phyloP scores from a whole-genome alignment of 169 alveolate genomes.

The Amoebophrya sp. region DNA sequence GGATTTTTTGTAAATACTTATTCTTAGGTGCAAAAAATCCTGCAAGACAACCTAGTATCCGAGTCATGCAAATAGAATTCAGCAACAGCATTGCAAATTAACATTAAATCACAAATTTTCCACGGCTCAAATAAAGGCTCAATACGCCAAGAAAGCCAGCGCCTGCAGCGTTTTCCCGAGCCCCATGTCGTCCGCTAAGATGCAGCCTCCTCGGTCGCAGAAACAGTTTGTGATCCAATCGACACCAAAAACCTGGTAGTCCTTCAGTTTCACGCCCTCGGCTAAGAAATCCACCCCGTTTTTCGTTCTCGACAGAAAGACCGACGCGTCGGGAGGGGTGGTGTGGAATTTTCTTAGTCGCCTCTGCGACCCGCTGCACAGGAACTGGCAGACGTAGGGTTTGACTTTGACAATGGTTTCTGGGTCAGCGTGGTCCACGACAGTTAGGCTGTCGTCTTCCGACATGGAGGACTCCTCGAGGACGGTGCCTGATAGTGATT shows the following conservation, averaged over 20 bases:
- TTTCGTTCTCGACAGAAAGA: neutral
- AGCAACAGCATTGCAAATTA: no score
- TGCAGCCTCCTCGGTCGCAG: slow-evolving; percentile 76
- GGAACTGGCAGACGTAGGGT: neutral
- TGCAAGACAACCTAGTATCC: no score
- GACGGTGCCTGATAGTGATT: neutral
- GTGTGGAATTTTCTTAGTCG: neutral
- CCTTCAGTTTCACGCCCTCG: slow-evolving; percentile 73
- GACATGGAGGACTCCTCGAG: neutral
- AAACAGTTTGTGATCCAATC: slow-evolving; percentile 76
- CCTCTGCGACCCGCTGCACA: neutral
- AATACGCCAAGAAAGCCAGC: slow-evolving; percentile 68
- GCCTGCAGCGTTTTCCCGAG: slow-evolving; percentile 85
- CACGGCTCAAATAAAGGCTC: neutral
- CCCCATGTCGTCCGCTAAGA: slow-evolving; percentile 86
- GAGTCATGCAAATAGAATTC: no score
- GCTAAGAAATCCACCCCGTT: neutral
- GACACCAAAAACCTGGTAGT: slow-evolving; percentile 80
- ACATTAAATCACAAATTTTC: no score
- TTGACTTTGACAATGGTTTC: neutral
- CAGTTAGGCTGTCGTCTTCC: neutral
- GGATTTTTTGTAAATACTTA: no score
- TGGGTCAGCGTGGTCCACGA: neutral
- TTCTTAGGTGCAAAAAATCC: no score
- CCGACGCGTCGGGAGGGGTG: neutral